Conservation (phyloP, 106 monocot genomes). For the Dendrobium huoshanense region DNA sequence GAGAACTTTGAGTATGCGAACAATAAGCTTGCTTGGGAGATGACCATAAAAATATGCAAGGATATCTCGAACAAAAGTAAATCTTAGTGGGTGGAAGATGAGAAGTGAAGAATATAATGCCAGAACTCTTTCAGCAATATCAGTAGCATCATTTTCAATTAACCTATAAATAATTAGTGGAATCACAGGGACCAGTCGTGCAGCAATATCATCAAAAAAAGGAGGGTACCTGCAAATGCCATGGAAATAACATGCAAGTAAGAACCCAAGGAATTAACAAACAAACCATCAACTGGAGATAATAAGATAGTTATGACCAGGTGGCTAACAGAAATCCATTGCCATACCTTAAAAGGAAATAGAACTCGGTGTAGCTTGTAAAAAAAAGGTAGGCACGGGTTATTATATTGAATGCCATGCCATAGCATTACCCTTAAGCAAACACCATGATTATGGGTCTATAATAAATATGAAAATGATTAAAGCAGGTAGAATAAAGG, state of each 20-base stretch:
- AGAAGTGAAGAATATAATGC: conserved; percentile 60
- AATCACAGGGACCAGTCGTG: conserved; percentile 80
- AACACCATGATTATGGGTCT: neutral
- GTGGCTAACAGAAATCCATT: neutral
- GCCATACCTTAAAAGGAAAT: neutral
- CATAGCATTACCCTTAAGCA: neutral
- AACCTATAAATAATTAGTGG: conserved; percentile 84
- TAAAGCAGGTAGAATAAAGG: neutral
- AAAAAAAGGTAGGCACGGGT: too few species aligned
- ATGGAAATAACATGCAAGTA: neutral
- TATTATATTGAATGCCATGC: too few species aligned
- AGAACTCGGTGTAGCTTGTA: too few species aligned
- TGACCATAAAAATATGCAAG: conserved; percentile 96
- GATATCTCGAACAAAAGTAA: conserved; percentile 95
- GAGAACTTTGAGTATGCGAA: conserved; percentile 75
- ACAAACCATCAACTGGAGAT: neutral
- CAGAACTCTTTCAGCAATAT: conserved; percentile 88
- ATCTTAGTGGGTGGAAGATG: conserved; percentile 72
- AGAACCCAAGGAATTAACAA: neutral
- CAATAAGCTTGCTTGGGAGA: conserved; percentile 84
- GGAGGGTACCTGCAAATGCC: conserved; percentile 66
- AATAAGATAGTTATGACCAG: neutral
- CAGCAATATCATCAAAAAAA: conserved; percentile 95
- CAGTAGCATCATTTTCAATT: conserved; percentile 83
- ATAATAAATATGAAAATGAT: neutral